A percentile compares a stretch with the other conserved stretches of the same genome.
These are phyloP conservation scores for Solioccasus polychromus DNA, from an alignment of 768 basidiomycete species.

Conservation along the genomic window DNA sequence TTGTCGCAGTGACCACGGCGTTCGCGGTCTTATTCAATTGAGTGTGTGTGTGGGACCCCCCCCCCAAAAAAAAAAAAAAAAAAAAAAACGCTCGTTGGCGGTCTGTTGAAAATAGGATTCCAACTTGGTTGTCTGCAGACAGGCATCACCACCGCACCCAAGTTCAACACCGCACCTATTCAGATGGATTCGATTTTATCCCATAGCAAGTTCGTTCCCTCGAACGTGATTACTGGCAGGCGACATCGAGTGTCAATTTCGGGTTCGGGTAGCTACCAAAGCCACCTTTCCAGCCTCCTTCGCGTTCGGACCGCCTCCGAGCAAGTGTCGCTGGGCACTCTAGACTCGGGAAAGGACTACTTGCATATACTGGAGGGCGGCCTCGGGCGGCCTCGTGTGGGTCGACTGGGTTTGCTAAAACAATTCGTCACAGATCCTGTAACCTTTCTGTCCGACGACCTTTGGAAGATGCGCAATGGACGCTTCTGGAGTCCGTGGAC, in stretches of 20 bases:
- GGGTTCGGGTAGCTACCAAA: conserved; percentile 43
- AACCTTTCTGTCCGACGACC: conserved; percentile 25
- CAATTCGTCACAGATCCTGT: conserved; percentile 25
- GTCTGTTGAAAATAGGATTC: conserved; percentile 5
- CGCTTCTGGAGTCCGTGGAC: conserved; percentile 31
- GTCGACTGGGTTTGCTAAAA: conserved; percentile 25
- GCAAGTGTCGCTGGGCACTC: conserved; percentile 12
- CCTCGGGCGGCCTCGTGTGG: conserved; percentile 12
- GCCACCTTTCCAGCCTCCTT: conserved; percentile 43
- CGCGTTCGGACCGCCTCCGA: conserved; percentile 33
- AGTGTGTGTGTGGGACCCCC: neutral
- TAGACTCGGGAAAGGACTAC: conserved; percentile 7
- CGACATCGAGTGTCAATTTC: conserved; percentile 24
- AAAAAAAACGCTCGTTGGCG: no score
- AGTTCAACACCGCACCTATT: no score
- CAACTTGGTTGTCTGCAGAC: no score
- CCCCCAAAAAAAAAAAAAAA: no score
- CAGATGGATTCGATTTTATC: conserved; percentile 19
- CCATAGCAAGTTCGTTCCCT: conserved; percentile 27
- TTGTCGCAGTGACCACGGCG: neutral
- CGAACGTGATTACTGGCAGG: conserved; percentile 13
- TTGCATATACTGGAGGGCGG: conserved; percentile 17
- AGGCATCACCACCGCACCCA: no score
- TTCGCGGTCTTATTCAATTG: neutral
- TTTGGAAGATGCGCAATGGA: conserved; percentile 22